Percentiles rank a stretch among this genome's conserved stretches.
These are phyloP conservation scores for Magnaporthales sp. DNA, from an alignment of 2,329 filamentous ascomycete genomes.

Conservation along the genomic window DNA sequence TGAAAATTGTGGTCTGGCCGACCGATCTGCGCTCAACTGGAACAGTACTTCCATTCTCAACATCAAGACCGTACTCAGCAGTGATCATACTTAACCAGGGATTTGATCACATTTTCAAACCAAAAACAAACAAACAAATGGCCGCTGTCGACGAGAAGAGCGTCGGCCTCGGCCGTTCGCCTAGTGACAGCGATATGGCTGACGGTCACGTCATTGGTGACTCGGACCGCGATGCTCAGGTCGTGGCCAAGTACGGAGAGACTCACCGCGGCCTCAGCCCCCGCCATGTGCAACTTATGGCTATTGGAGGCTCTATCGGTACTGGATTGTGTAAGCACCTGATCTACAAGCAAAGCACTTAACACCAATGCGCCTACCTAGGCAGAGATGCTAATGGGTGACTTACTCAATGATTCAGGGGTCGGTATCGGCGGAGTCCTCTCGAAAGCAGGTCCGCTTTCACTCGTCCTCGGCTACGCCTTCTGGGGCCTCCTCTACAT, in stretches of 20 bases:
- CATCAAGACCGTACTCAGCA: not conserved
- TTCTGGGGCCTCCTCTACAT: constrained; percentile 35
- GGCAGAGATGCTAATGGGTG: not conserved
- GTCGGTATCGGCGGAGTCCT: constrained; percentile 35
- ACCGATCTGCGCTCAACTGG: not conserved
- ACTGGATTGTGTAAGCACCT: constrained; percentile 28
- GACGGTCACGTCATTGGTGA: constrained; percentile 1
- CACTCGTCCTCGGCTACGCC: constrained; percentile 33
- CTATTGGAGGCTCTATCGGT: constrained; percentile 37
- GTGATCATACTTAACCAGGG: not conserved
- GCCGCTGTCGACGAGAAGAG: not conserved
- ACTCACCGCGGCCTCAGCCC: constrained; percentile 19
- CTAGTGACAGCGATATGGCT: not conserved
- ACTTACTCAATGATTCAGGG: constrained; percentile 4
- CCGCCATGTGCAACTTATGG: constrained; percentile 40
- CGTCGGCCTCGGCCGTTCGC: constrained; percentile 1
- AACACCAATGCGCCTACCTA: too few species aligned
- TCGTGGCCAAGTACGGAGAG: constrained; percentile 7
- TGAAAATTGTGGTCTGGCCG: not conserved
- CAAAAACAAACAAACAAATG: not conserved
- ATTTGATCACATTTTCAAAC: not conserved
- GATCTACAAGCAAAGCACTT: too few species aligned
- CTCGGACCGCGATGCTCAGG: not conserved
- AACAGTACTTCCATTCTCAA: not conserved
- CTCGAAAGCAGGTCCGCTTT: constrained; percentile 31